Evolutionary conservation across 2,329 filamentous ascomycete species (phyloP), one percentile per base, ranked within the genome.

Genomic region (Pseudogymnoascus sp.): DNA sequence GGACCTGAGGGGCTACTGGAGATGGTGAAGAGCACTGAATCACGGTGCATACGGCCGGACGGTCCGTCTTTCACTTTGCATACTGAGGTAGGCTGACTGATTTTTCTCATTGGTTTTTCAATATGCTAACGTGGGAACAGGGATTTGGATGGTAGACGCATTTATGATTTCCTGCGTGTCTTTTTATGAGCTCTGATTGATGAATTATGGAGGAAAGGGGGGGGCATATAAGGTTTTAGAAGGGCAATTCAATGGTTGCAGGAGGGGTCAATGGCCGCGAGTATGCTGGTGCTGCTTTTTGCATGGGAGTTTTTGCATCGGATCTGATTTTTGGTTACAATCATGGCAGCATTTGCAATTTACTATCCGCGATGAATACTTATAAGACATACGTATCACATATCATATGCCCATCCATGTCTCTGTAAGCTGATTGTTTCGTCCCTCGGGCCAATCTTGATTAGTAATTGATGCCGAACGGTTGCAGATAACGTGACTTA

Each of bases 41-140:
- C 79, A 2, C 70, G 69, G 30, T 73, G 73, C 64, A 79, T 81
- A 35, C 70, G 68, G 1, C 69, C 72, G 1, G 71, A 73, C 22
- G 79, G 79, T 3, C 77, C 79, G 1, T 76, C 74, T 28, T 73
- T 81, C n/a, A 78, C 80, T 66, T 70, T 81, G 54, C 78, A 81
- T 66, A 78, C 75, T 63, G 79, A 81, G 67, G 47, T 54, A 54
- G 25, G 47, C n/a, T 32, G 47, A 18, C 28, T 32, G 28, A 7
- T 16, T 54, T 30, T 32, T 16, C 6, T n/a, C 14, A n/a, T 18
- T 25, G 22, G 4, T 32, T 32, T 18, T 18, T 14, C 28, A 11
- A 32, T 20, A 9, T 16, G 16, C 47, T 54, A 54, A 54, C 28
- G 12, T 14, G 28, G 6, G 25, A 54, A 54, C 32, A 54, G 47